Base-by-base conservation (phyloP, 2,329 filamentous ascomycete species). In the Purpureocillium lavendulum region DNA sequence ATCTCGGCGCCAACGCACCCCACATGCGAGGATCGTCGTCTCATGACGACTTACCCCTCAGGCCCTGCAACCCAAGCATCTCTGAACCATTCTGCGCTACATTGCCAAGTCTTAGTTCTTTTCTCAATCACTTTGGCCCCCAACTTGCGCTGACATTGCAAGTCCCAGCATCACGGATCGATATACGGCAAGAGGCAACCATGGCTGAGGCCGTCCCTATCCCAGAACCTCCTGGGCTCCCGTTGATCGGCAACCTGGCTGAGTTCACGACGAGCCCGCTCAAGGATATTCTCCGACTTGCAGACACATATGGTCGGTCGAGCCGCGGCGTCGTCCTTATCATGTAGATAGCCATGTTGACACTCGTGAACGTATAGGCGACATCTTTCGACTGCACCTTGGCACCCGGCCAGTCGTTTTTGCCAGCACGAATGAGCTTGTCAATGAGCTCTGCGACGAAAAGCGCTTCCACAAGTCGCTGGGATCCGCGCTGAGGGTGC, bases 381-480 rank as follows among this genome's bases (percentile, higher is more conserved):
- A 74, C n/a, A 78, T 82, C 42, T 82, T 67, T 52, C 69, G 73
- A 46, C 60, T 84, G 36, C 66, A 59, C 13, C 54, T 80, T 5
- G 66, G 70, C 5, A 64, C 69, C 2, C 58, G 56, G 5, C 64
- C 67, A 7, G 53, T 66, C 13, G 64, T 80, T 33, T 60, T 82
- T 40, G 61, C 75, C 33, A 69, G 65, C 33, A 74, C 62, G 26
- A 67, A 72, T 14, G 70, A 69, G 30, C 61, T 85, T 0, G 62
- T 83, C 26, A 70, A 82, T 40, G 81, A 85, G 50, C 51, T 73
- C 7, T 84, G 76, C 47, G 69, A 85, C 44, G 80, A 85, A 56
- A 75, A 69, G 42, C 66, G 79, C n/a, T 84, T 86, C 52, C 52
- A 64, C 17, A 87, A 86, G 54, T 58, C 64, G 0, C 59, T 82